Conservation (phyloP, 2,329 filamentous ascomycete species). For the Nannizziopsis arthrosporioides region DNA sequence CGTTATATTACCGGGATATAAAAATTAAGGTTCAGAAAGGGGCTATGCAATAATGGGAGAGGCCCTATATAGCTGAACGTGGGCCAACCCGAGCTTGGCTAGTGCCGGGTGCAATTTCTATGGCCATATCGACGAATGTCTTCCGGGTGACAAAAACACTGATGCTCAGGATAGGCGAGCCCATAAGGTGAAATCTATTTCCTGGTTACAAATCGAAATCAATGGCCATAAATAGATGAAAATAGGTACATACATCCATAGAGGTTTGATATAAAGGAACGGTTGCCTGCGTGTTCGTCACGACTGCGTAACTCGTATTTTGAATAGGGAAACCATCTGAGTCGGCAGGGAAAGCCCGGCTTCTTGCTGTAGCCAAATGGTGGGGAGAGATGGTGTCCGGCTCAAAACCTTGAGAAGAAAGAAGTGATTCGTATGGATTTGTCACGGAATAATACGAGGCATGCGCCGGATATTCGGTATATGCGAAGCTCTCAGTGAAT, state of each 20-base stretch:
- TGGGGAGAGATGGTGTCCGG: slow-evolving; percentile 27
- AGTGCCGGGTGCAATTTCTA: not conserved
- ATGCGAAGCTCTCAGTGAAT: slow-evolving; percentile 35
- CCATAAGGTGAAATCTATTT: not conserved
- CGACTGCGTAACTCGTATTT: slow-evolving; percentile 49
- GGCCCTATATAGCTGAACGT: too few relatives aligned
- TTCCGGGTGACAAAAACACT: not conserved
- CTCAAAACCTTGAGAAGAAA: slow-evolving; percentile 31
- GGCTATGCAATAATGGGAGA: too few relatives aligned
- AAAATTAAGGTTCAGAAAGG: too few relatives aligned
- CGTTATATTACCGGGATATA: too few relatives aligned
- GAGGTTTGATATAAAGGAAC: slow-evolving; percentile 27
- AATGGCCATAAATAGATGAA: not conserved
- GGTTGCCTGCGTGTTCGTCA: slow-evolving; percentile 43
- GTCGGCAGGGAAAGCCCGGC: slow-evolving; percentile 26
- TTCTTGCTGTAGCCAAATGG: not conserved
- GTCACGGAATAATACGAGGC: slow-evolving; percentile 27
- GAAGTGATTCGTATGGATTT: slow-evolving; percentile 24
- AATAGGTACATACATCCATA: not conserved
- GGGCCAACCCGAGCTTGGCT: not conserved
- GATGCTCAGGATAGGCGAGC: not conserved
- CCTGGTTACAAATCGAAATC: not conserved
- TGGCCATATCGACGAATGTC: not conserved
- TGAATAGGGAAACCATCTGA: slow-evolving; percentile 48
- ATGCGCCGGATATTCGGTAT: slow-evolving; percentile 26